Conservation (phyloP, 805 yeast species). For the Ogataea degrootiae region DNA sequence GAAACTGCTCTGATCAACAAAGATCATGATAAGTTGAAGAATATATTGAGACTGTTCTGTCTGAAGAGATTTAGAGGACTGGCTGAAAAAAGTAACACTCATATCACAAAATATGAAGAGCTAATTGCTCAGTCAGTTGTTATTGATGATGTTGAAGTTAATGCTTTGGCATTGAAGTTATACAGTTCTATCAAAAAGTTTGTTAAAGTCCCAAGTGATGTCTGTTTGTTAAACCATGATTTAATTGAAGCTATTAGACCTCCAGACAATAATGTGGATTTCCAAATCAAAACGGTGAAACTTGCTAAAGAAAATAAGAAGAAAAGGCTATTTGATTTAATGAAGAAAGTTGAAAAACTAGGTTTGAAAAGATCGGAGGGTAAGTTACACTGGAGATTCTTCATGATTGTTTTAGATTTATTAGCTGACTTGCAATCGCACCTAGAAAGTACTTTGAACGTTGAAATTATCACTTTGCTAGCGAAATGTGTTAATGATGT, state of each 20-base stretch:
- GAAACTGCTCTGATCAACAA: conserved; percentile 40
- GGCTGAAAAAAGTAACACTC: conserved; percentile 51
- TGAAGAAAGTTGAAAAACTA: conserved; percentile 39
- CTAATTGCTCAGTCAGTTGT: conserved; percentile 51
- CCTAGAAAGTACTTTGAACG: conserved; percentile 41
- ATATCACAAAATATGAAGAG: conserved; percentile 42
- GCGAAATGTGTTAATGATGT: conserved; percentile 46
- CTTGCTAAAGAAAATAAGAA: conserved; percentile 62
- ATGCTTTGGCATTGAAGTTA: conserved; percentile 48
- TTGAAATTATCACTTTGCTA: conserved; percentile 38
- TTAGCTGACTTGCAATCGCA: conserved; percentile 50
- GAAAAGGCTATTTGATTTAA: conserved; percentile 32
- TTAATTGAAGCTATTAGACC: conserved; percentile 49
- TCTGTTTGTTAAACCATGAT: conserved; percentile 47
- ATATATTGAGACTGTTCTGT: conserved; percentile 55
- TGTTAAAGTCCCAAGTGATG: conserved; percentile 44
- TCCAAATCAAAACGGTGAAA: conserved; percentile 54
- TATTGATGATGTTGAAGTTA: conserved; percentile 53
- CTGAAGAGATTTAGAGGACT: conserved; percentile 54
- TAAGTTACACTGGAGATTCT: conserved; percentile 51
- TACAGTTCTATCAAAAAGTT: conserved; percentile 37
- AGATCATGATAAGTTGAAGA: conserved; percentile 55
- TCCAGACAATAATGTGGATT: conserved; percentile 48
- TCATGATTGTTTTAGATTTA: conserved; percentile 43
- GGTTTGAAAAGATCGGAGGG: conserved; percentile 24